These are phyloP conservation scores for Rosa chinensis DNA, from an alignment of 306 rosid species.

Conservation along the genomic window DNA sequence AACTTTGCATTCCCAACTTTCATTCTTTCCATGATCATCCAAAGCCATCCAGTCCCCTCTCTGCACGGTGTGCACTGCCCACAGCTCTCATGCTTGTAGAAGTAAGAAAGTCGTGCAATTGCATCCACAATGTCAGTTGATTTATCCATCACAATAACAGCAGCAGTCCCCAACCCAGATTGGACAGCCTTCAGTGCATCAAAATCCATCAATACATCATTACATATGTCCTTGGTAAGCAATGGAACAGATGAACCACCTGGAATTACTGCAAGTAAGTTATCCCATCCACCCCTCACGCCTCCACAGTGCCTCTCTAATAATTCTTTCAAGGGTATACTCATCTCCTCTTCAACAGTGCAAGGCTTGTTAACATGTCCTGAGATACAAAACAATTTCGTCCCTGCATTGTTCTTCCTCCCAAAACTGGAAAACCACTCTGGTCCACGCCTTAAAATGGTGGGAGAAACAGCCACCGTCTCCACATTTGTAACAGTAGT, in stretches of 20 bases:
- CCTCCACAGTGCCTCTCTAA: conserved; percentile 99
- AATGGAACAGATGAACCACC: conserved; percentile 99
- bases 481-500: conserved; percentile 98
- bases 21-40: conserved; percentile 98
- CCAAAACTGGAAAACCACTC: conserved; percentile 99
- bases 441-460: conserved; percentile 95
- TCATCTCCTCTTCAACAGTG: conserved; percentile 99
- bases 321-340: conserved; percentile 89
- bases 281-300: conserved; percentile 99
- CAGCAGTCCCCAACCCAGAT: conserved; percentile 95
- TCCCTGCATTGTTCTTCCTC: conserved; percentile 95
- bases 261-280: conserved; percentile 90
- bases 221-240: conserved; percentile 83
- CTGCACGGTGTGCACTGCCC: conserved; percentile 99
- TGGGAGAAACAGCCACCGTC: conserved; percentile 97
- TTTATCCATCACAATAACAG: conserved; percentile 98
- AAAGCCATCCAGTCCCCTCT: conserved; percentile 99
- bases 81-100: conserved; percentile 98
- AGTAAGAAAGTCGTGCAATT: conserved; percentile 95
- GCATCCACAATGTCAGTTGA: conserved; percentile 98
- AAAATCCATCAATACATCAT: conserved; percentile 94
- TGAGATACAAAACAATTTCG: conserved; percentile 84
- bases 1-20: conserved; percentile 95
- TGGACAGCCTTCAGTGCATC: conserved; percentile 90
- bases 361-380: conserved; percentile 99